These are phyloP conservation scores for Monascus purpureus DNA, from an alignment of 495 filamentous ascomycete genomes.

Conservation along the genomic window DNA sequence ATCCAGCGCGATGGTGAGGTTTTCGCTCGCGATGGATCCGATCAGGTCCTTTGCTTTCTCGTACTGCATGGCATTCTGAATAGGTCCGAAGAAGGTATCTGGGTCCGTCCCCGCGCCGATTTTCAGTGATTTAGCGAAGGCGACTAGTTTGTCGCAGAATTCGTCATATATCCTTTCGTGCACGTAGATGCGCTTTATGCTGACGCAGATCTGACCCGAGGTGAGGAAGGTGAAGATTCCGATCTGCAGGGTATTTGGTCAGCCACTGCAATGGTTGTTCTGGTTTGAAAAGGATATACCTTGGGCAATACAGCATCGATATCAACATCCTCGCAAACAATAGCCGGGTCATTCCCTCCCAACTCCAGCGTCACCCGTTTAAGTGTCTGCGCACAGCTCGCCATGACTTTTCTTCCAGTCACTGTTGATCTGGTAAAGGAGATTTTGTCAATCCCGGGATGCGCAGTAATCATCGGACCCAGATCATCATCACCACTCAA, in stretches of 20 bases:
- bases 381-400: constrained; percentile 42
- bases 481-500: constrained; percentile 53
- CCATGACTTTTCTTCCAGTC: constrained; percentile 52
- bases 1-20: constrained; percentile 23
- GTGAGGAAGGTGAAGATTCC: constrained; percentile 45
- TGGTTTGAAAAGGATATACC: constrained; percentile 18
- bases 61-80: constrained; percentile 48
- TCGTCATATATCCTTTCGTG: constrained; percentile 52
- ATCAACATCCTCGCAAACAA: constrained; percentile 53
- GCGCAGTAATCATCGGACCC: constrained; percentile 42
- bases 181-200: constrained; percentile 53
- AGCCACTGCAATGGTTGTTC: no score
- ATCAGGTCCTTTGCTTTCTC: constrained; percentile 36
- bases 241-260: no score
- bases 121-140: constrained; percentile 38
- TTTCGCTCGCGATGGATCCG: constrained; percentile 27
- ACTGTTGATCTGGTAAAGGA: constrained; percentile 56
- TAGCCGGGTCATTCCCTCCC: constrained; percentile 56
- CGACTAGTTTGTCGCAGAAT: constrained; percentile 41
- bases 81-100: constrained; percentile 35
- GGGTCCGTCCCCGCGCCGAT: constrained; percentile 35
- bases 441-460: constrained; percentile 48
- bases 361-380: constrained; percentile 47
- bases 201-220: constrained; percentile 38
- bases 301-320: constrained; percentile 44